Evolutionary conservation across 208 protist genomes (phyloP).

Genomic region (Plasmodiophora brassicae): DNA sequence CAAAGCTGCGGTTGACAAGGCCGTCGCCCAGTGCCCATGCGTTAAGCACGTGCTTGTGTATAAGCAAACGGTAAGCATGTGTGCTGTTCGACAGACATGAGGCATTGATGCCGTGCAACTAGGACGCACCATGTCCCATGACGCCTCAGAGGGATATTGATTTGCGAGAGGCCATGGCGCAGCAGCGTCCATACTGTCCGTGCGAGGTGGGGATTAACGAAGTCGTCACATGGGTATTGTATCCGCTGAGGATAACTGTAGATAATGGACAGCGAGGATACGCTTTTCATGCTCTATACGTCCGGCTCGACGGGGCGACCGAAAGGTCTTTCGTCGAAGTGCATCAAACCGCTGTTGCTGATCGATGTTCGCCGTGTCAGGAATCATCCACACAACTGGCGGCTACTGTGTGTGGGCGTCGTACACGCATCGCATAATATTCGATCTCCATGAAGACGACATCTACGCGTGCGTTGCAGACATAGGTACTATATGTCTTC

Average conservation of each 20-base stretch:
- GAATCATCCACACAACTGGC: constrained; percentile 80
- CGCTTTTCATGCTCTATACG: constrained; percentile 95
- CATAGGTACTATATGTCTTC: constrained; percentile 55
- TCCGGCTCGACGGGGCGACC: constrained; percentile 90
- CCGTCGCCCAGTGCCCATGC: not conserved
- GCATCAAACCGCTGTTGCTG: not conserved
- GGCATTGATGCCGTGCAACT: too few relatives aligned
- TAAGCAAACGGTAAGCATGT: not conserved
- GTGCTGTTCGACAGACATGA: too few relatives aligned
- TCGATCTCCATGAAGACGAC: constrained; percentile 81
- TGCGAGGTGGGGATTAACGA: constrained; percentile 64
- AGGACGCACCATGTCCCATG: not conserved
- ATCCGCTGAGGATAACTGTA: not conserved
- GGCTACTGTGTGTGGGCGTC: constrained; percentile 86
- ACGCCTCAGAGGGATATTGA: not conserved
- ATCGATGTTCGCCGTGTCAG: not conserved
- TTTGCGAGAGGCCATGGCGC: constrained; percentile 36
- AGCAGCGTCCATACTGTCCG: constrained; percentile 50
- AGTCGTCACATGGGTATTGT: not conserved
- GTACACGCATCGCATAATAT: constrained; percentile 81
- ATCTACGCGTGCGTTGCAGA: constrained; percentile 85
- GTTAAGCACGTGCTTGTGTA: not conserved
- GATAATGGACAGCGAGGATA: constrained; percentile 80
- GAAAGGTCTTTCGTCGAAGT: constrained; percentile 65
- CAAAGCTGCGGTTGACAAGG: not conserved